Conservation (phyloP, 1,284 basidiomycete genomes). For the Rhodotorula sp. region DNA sequence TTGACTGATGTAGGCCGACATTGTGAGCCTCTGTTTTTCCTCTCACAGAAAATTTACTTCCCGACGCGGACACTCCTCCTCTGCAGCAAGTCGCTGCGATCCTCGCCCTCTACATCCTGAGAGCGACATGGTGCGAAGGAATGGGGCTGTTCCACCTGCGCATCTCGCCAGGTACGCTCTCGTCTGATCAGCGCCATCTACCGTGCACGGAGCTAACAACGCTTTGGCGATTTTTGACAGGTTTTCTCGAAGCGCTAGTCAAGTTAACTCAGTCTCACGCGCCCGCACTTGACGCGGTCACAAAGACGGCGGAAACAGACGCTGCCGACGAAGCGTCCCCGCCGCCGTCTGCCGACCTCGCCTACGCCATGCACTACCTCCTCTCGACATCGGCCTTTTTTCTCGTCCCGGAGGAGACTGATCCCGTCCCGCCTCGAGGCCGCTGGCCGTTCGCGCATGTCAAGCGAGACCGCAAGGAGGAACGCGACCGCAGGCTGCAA, state of each 20-base stretch:
- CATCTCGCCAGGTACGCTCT: slow-evolving; percentile 10
- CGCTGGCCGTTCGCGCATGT: neutral
- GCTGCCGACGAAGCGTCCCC: neutral
- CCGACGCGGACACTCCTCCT: neutral
- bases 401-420: neutral
- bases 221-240: neutral
- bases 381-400: neutral
- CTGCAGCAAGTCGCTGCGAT: slow-evolving; percentile 15
- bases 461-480: neutral
- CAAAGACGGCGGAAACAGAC: neutral
- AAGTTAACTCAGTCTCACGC: neutral
- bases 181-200: neutral
- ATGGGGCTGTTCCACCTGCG: slow-evolving; percentile 3
- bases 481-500: neutral
- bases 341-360: slow-evolving; percentile 5
- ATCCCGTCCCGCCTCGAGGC: neutral
- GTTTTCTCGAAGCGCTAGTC: neutral
- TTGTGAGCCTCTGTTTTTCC: too few species aligned
- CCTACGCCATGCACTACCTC: neutral
- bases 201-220: rapidly evolving
- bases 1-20: neutral
- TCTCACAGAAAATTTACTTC: slow-evolving; percentile 9
- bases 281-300: neutral
- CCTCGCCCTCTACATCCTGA: slow-evolving; percentile 18
- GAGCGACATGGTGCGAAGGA: neutral